Base-by-base conservation (phyloP, 2,329 filamentous ascomycete genomes). In the Podosphaera aphanis region DNA sequence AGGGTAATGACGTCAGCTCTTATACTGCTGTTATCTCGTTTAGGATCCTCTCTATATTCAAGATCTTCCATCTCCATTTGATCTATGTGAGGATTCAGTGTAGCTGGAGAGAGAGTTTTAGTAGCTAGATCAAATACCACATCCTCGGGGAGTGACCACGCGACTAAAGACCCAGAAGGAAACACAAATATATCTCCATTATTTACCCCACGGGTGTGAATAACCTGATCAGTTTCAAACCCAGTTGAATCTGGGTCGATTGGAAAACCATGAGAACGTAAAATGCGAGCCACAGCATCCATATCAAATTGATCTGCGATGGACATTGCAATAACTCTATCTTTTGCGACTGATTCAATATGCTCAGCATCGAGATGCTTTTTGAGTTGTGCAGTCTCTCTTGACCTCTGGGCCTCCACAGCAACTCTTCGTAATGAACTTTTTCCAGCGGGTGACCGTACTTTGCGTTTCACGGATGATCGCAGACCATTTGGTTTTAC, bases 121-220 rank as follows among this genome's bases (percentile, higher is more conserved):
- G 81, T 81, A 4, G 81, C 77, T 20, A 85, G 64, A 43, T 70
- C 71, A 18, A 69, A 70, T 15, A 85, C 78, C 16, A 84, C 73
- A 47, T 79, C 74, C 49, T 84, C 73, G 0, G 83, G 78, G 1
- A 94, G 68, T 4, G 83, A 82, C 90, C 90, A 98, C 20, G 83
- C 79, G 5, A 95, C 90, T 6, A 95, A 72, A 11, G 86, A 93
- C 10, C 90, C 90, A 0, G 86, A 93, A 7, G 88, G 85, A 53
- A 98, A 98, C 47, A 98, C 78, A 58, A 95, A 95, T 44, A 95
- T 75, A 62, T 98, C 90, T 29, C 85, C 86, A 48, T 74, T 68
- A 57, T 74, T 71, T 48, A 70, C 66, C 7, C 68, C 67, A 44
- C 72, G 65, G 5, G 73, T 74, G 56, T 79, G 74, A 43, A 79